Evolutionary conservation across 2,329 filamentous ascomycete genomes (phyloP), one percentile per base, ranked within the genome.

Genomic region (Sarocladium brachiariae): DNA sequence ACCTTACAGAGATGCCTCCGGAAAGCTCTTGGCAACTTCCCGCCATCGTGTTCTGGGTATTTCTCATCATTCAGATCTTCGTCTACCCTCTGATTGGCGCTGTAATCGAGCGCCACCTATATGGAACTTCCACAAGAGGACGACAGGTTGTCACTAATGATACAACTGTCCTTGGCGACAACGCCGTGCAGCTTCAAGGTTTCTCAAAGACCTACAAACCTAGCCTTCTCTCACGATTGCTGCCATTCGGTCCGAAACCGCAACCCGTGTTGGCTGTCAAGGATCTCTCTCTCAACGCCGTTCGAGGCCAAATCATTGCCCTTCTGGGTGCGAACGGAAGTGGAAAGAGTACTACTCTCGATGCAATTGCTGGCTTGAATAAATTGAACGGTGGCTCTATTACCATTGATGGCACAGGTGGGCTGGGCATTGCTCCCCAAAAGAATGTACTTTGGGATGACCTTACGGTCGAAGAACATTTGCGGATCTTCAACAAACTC

Each of bases 381-480:
- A 86, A 80, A 39, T 75, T 92, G 19, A 89, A 87, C 0, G 81
- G 78, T 52, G 91, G 91, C 2, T 75, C 76, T 2, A 93, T 96
- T 56, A 80, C 79, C 21, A 84, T 96, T 41, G 84, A 91, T 56
- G 84, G 84, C 1, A 84, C 81, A 9, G 87, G 87, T 9, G 89
- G 88, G 0, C 76, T 96, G 18, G 91, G 91, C 13, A 83, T 95
- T 37, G 92, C 89, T 51, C 91, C 91, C 0, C 91, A 96, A 64
- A 91, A 92, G 72, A 96, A 96, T 59, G 91, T 96, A 5, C 76
- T 96, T 27, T 96, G 91, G 90, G 86, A 92, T 58, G 84, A 90
- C 52, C 70, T 96, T 51, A 95, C 87, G 0, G 89, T 95, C 0
- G 80, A 83, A 59, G 89, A 96, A 65, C 91, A 96, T 60, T 81